Evolutionary conservation across 2,329 filamentous ascomycete species (phyloP).

Genomic region (Phialophora expanda): DNA sequence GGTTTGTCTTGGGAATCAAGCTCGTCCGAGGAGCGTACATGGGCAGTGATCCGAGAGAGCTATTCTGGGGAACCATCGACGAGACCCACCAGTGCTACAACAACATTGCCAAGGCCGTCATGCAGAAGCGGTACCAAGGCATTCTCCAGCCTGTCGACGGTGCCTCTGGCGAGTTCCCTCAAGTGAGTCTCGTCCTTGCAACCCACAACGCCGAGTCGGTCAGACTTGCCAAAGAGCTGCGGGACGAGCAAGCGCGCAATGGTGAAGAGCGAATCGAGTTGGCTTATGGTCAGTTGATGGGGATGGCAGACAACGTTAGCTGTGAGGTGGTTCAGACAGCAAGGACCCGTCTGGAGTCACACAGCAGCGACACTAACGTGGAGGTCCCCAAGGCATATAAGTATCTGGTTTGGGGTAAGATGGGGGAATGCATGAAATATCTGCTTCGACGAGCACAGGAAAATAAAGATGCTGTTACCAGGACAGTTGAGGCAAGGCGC

Average conservation of each 20-base stretch:
- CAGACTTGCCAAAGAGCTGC: conserved; percentile 56
- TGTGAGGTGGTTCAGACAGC: conserved; percentile 57
- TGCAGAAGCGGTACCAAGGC: conserved; percentile 66
- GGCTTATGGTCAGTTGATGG: conserved; percentile 62
- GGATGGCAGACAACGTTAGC: conserved; percentile 67
- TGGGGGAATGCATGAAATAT: conserved; percentile 80
- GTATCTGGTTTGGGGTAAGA: conserved; percentile 62
- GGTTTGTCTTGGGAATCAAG: conserved; percentile 74
- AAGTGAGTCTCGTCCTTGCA: conserved; percentile 72
- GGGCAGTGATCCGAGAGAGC: conserved; percentile 69
- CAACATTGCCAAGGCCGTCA: conserved; percentile 68
- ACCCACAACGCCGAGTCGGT: conserved; percentile 82
- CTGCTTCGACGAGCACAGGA: conserved; percentile 63
- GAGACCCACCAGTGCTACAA: conserved; percentile 77
- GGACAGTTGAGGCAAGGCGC: conserved; percentile 58
- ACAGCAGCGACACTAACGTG: conserved; percentile 39
- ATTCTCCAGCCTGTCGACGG: conserved; percentile 56
- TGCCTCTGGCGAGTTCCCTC: conserved; percentile 57
- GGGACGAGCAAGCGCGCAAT: conserved; percentile 51
- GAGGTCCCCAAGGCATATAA: conserved; percentile 60
- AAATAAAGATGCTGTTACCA: conserved; percentile 65
- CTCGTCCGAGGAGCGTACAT: conserved; percentile 78
- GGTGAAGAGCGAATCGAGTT: conserved; percentile 55
- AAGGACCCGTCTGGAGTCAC: conserved; percentile 48
- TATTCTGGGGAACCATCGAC: conserved; percentile 74